Percentiles rank a stretch among this genome's conserved stretches.
These are phyloP conservation scores for Penicilliopsis zonata DNA, from an alignment of 495 filamentous ascomycete genomes.

Conservation along the genomic window DNA sequence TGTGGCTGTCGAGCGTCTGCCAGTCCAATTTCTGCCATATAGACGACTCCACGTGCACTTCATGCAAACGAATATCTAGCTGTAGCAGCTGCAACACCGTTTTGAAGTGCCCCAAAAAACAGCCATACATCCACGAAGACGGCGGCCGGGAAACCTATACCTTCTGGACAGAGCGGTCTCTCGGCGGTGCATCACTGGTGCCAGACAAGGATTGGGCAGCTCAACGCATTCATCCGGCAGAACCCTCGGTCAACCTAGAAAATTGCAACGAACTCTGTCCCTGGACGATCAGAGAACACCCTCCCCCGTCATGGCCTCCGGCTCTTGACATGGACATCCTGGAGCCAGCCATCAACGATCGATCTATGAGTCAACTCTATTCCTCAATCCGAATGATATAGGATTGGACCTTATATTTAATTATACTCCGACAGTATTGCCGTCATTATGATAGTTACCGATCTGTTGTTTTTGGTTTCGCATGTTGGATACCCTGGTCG, in stretches of 20 bases:
- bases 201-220: conserved; percentile 24
- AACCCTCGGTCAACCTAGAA: conserved; percentile 21
- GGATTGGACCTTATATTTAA: too few species aligned
- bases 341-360: conserved; percentile 22
- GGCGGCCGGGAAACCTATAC: conserved; percentile 20
- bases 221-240: conserved; percentile 32
- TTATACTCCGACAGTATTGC: too few species aligned
- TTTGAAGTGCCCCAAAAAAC: conserved; percentile 26
- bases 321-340: conserved; percentile 25
- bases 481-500: too few species aligned
- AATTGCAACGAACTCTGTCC: conserved; percentile 34
- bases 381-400: conserved; percentile 27
- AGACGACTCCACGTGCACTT: conserved; percentile 24
- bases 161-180: conserved; percentile 28
- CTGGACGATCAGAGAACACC: conserved; percentile 32
- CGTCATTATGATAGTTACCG: too few species aligned
- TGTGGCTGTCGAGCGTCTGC: conserved; percentile 33
- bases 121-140: conserved; percentile 15
- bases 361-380: conserved; percentile 25
- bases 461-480: too few species aligned
- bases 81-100: conserved; percentile 28
- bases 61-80: conserved; percentile 27
- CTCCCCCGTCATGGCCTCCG: conserved; percentile 22
- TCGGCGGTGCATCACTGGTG: conserved; percentile 16
- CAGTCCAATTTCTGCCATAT: conserved; percentile 30